Base-by-base conservation (phyloP, 1,284 basidiomycete genomes). In the Albatrellus sp. region DNA sequence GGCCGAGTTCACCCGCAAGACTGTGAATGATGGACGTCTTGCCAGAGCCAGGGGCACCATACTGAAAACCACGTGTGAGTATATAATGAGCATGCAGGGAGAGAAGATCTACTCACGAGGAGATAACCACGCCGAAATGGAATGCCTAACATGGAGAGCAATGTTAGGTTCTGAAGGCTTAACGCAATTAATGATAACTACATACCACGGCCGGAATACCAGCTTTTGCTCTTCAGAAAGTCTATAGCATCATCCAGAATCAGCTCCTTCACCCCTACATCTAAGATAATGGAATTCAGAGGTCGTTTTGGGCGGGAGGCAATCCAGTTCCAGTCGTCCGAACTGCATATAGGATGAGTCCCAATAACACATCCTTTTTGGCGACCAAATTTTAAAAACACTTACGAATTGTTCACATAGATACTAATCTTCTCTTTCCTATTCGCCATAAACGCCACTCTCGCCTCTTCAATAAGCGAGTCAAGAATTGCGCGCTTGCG, bases 51-150 rank as follows among this genome's bases (percentile, higher is more conserved):
- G 43, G 43, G 5, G 43, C 36, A 10, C 43, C 43, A 38, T 44
- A 38, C 30, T 35, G 33, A 8, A n/a, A 43, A 43, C 14, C 16
- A 20, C 10, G n/a, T 11, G 52, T 20, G 43, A 33, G 40, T 20
- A 46, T 32, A 13, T 30, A 32, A 20, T 2, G 16, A 19, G 29
- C 36, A 24, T 8, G 14, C 20, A 29, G 20, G 13, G 17, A 28
- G 5, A 35, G 34, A 35, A 9, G 34, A 43, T 12, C 28, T 2
- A 29, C 44, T 34, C 5, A 77, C 75, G 38, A 83, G 64, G 24
- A 84, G 69, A 58, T 84, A 85, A 5, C 82, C 82, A 6, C 82
- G 66, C 16, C 80, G 73, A 60, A 81, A 84, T 1, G 80, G 80
- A 47, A 85, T 82, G 6, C 60, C 39, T 38, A 12, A 5, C 5